phyloP scores from a whole-genome alignment of 306 rosid species.

The Vigna trinervia region DNA sequence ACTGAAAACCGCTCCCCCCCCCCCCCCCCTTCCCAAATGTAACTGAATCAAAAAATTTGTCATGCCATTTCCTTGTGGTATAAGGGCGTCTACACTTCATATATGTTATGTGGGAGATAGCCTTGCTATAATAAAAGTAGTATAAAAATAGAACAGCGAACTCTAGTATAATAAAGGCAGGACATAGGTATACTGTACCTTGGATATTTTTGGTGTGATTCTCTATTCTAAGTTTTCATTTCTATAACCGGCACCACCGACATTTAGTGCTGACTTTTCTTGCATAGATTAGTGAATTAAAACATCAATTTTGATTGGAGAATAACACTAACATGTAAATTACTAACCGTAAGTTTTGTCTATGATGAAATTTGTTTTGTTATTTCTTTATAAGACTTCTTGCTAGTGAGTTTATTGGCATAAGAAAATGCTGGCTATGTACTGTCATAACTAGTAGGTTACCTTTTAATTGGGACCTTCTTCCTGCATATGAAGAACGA shows the following conservation, averaged over 20 bases:
- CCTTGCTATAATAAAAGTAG: too few species aligned
- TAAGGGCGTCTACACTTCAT: too few species aligned
- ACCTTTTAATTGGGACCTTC: background rate
- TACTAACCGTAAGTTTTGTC: background rate
- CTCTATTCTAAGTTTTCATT: background rate
- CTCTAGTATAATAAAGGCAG: too few species aligned
- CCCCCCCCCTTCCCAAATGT: too few species aligned
- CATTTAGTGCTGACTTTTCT: background rate
- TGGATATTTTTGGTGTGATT: background rate
- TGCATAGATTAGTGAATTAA: background rate
- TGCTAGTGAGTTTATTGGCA: background rate
- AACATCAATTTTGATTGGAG: background rate
- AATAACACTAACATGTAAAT: background rate
- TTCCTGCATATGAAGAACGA: background rate
- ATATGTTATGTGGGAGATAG: too few species aligned
- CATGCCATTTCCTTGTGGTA: too few species aligned
- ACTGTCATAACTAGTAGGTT: background rate
- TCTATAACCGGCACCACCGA: background rate
- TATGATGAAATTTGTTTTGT: background rate
- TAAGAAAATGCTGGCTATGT: background rate
- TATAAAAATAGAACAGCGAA: too few species aligned
- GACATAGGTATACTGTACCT: background rate
- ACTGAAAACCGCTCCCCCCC: too few species aligned
- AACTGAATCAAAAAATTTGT: too few species aligned
- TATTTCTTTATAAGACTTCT: background rate